A percentile compares a stretch with the other conserved stretches of the same genome.
These are phyloP conservation scores for Porpolomopsis calyptriformis DNA, from an alignment of 768 basidiomycete genomes.

Conservation along the genomic window DNA sequence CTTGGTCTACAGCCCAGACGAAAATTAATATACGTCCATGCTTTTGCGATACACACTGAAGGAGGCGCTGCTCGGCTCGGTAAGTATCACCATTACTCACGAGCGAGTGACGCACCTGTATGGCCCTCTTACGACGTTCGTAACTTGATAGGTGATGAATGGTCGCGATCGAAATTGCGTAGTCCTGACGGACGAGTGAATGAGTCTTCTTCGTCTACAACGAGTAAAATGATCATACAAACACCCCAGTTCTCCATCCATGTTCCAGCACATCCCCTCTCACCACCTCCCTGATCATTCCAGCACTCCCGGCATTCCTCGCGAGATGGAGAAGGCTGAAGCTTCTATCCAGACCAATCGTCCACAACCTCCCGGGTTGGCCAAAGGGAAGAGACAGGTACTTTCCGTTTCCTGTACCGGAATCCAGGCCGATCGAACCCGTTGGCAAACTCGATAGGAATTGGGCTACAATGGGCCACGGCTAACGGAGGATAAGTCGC, in stretches of 20 bases:
- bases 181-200: constrained; percentile 49
- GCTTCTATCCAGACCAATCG: constrained; percentile 80
- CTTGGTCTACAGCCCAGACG: constrained; percentile 96
- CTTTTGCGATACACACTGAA: constrained; percentile 50
- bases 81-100: background rate
- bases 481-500: constrained; percentile 32
- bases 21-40: constrained; percentile 83
- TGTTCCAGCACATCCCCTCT: constrained; percentile 66
- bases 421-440: constrained; percentile 84
- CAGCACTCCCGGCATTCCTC: constrained; percentile 41
- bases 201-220: constrained; percentile 6
- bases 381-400: constrained; percentile 73
- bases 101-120: constrained; percentile 45
- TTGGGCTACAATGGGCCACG: constrained; percentile 77
- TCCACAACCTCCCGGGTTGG: constrained; percentile 50
- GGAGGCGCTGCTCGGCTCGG: constrained; percentile 37
- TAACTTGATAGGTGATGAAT: constrained; percentile 90
- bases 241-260: constrained; percentile 67
- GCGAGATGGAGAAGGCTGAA: constrained; percentile 70
- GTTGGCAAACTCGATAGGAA: constrained; percentile 65
- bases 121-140: constrained; percentile 56
- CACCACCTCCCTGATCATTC: constrained; percentile 56
- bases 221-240: constrained; percentile 37
- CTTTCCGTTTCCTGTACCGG: constrained; percentile 96
- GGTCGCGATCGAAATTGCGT: constrained; percentile 93